Percentiles rank a stretch among this genome's conserved stretches.
phyloP scores from a whole-genome alignment of 805 yeast species.

The Myxozyma udenii region DNA sequence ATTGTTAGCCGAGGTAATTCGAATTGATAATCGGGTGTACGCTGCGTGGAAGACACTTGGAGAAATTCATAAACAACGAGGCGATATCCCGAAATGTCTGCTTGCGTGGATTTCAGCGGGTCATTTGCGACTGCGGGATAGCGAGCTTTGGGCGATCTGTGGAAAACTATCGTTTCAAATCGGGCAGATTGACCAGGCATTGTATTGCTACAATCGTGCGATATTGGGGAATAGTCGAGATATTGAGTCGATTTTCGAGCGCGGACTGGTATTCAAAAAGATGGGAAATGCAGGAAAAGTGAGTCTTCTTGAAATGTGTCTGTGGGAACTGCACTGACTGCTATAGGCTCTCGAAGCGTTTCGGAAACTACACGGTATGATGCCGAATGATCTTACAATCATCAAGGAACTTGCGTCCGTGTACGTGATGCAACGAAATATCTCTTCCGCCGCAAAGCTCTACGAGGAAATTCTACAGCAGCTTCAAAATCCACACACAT shows the following conservation, averaged over 20 bases:
- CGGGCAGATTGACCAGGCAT: conserved; percentile 68
- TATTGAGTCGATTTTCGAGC: conserved; percentile 55
- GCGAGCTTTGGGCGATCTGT: conserved; percentile 72
- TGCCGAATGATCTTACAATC: conserved; percentile 59
- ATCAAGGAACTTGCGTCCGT: conserved; percentile 58
- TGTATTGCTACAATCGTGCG: conserved; percentile 71
- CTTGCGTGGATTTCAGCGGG: conserved; percentile 82
- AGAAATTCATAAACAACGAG: conserved; percentile 70
- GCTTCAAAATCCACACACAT: conserved; percentile 15
- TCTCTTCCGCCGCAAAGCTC: conserved; percentile 32
- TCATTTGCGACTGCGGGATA: conserved; percentile 69
- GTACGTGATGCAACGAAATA: conserved; percentile 35
- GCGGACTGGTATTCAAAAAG: conserved; percentile 66
- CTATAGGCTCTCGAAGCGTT: conserved; percentile 63
- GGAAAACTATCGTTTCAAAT: conserved; percentile 43
- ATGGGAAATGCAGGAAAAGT: conserved; percentile 58
- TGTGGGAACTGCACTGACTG: background rate
- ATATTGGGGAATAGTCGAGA: conserved; percentile 50
- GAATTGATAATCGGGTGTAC: conserved; percentile 70
- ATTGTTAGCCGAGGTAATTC: conserved; percentile 54
- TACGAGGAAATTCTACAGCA: conserved; percentile 32
- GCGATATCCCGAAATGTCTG: conserved; percentile 67
- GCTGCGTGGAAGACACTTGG: conserved; percentile 87
- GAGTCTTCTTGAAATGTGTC: background rate
- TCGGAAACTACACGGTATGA: conserved; percentile 52